Evolutionary conservation across 441 rosid species (phyloP).

Genomic region (Croton setiger): DNA sequence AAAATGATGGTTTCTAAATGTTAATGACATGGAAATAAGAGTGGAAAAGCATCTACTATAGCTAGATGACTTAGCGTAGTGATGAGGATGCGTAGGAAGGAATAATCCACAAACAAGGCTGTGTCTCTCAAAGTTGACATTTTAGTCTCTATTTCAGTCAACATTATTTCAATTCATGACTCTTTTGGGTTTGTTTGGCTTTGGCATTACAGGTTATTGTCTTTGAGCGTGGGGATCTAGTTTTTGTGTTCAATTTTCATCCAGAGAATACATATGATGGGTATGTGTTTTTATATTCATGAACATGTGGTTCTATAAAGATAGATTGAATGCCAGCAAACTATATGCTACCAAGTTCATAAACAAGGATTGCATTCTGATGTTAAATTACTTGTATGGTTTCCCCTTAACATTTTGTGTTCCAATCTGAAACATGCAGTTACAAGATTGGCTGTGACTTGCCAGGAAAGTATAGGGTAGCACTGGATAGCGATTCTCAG

Average conservation of each 20-base stretch:
- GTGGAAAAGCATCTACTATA: background rate
- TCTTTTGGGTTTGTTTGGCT: background rate
- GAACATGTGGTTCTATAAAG: background rate
- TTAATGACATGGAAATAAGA: background rate
- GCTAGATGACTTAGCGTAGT: background rate
- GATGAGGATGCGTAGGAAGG: background rate
- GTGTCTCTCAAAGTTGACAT: background rate
- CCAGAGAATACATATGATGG: constrained; percentile 68
- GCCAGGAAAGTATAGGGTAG: constrained; percentile 83
- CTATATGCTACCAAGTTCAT: background rate
- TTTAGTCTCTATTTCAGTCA: background rate
- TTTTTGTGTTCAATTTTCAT: constrained; percentile 80
- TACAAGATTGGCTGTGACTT: constrained; percentile 77
- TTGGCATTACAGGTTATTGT: constrained; percentile 61
- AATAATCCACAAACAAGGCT: background rate
- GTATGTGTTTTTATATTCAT: constrained; percentile 30
- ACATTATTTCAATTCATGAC: background rate
- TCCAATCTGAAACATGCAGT: constrained; percentile 41
- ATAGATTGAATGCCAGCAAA: constrained; percentile 8
- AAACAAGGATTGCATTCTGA: constrained; percentile 1
- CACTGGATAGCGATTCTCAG: constrained; percentile 66
- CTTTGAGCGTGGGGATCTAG: constrained; percentile 78
- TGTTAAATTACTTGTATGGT: constrained; percentile 8
- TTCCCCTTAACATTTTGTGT: constrained; percentile 5
- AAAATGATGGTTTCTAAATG: background rate